phyloP scores from a whole-genome alignment of 352 stramenopile species.

The Sclerospora graminicola region DNA sequence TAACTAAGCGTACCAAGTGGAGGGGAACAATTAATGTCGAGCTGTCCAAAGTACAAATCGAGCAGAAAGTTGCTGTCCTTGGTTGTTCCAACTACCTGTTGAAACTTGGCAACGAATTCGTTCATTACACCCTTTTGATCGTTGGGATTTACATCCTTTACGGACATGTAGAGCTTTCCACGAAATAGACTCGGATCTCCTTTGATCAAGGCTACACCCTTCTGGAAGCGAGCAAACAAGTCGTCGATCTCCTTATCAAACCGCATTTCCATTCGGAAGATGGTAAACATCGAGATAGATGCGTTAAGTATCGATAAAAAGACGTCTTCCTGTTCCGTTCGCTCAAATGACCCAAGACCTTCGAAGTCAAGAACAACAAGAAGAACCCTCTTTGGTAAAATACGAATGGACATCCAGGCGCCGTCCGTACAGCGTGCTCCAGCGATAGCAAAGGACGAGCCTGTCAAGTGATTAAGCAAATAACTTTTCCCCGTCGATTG shows the following conservation, averaged over 20 bases:
- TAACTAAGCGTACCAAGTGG: constrained; percentile 53
- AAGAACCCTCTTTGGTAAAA: constrained; percentile 28
- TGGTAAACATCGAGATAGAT: constrained; percentile 55
- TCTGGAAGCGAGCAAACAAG: constrained; percentile 58
- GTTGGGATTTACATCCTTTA: constrained; percentile 77
- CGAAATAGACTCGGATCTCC: constrained; percentile 44
- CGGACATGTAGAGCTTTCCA: constrained; percentile 58
- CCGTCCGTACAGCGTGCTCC: constrained; percentile 30
- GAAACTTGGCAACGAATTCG: constrained; percentile 47
- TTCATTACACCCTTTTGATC: constrained; percentile 38
- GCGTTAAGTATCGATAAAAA: constrained; percentile 68
- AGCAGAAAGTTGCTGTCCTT: constrained; percentile 53
- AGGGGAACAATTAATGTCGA: constrained; percentile 66
- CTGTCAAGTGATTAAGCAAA: constrained; percentile 66
- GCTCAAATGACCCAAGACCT: constrained; percentile 60
- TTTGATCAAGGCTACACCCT: constrained; percentile 52
- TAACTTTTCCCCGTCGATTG: constrained; percentile 80
- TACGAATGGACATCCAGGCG: constrained; percentile 31
- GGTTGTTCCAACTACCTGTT: constrained; percentile 36
- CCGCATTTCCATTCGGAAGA: constrained; percentile 72
- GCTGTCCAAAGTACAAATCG: constrained; percentile 47
- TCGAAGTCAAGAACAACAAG: constrained; percentile 74
- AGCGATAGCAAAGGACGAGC: constrained; percentile 60
- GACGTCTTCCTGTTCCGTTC: constrained; percentile 64
- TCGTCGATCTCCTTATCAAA: constrained; percentile 65